Base-by-base conservation (phyloP, 2,329 filamentous ascomycete species). In the Akanthomyces muscarius region DNA sequence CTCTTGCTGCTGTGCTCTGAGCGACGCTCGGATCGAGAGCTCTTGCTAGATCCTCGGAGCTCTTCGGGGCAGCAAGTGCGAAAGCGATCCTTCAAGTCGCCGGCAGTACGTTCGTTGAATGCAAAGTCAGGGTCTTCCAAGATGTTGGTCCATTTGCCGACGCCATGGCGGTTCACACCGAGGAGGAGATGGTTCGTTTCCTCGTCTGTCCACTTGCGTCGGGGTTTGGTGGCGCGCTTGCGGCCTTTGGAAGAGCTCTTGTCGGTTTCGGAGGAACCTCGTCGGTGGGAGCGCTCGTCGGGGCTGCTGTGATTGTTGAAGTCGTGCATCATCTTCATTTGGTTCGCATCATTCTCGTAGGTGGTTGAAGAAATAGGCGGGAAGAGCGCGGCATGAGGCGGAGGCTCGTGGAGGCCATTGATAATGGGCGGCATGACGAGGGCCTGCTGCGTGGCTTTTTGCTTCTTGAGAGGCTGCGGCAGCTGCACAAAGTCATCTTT, bases 101-200 rank as follows among this genome's bases (percentile, higher is more conserved):
- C 84, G 4, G 85, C 84, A 1, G 82, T 84, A 64, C 86, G 81
- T 18, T 79, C 80, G 68, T 87, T 85, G 74, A 89, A 89, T 13
- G 72, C 78, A 69, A 86, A 89, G 48, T 81, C 81, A 0, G 80
- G 73, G 65, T 89, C 86, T 56, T 86, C 84, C 28, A 88, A 74
- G 38, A 89, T 89, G 62, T 78, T 83, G 10, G 84, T 87, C 86
- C 86, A 89, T 68, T 84, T 86, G 44, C 86, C 86, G 10, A 89
- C 82, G 1, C 86, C 86, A 68, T 89, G 81, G 38, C 83, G 82
- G 68, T 81, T 81, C 33, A 88, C 86, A 0, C 86, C 86, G 3
- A 86, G 74, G 16, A 89, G 72, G 10, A 89, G 76, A 66, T 86
- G 80, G 57, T 83, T 86, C 1, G 86, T 89, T 71, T 89, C 86